Base-by-base conservation (phyloP, 2,329 filamentous ascomycete genomes). In the Gyromitra esculenta region DNA sequence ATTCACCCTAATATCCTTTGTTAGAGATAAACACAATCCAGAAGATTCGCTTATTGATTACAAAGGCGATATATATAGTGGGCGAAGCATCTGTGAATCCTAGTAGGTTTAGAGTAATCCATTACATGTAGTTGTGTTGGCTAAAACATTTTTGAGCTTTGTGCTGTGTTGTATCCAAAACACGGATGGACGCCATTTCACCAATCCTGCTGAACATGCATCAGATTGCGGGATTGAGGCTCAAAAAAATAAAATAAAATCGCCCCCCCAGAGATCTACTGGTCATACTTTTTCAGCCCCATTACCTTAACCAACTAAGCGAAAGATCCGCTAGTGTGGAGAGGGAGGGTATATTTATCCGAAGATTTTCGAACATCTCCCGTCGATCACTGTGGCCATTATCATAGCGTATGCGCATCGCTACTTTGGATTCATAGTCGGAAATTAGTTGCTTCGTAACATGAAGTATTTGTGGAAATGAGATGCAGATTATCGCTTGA, bases 171-270 rank as follows among this genome's bases (percentile, higher is more conserved):
- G 9, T 66, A 54, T 65, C 41, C 37, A 65, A 65, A 65, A 65
- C 43, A 50, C 15, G 15, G 25, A 9, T 18, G 21, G 5, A 35
- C 21, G 37, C n/a, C 45, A 57, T 67, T 56, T 57, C 48, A 54
- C 35, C 31, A 67, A 4, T n/a, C 7, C 31, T 21, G 37, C 35
- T 66, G 18, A n/a, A 15, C 35, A 67, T 67, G 50, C 37, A 50
- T 60, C 25, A 60, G 56, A 45, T 73, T 67, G 48, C 9, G 71
- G 62, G 15, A 69, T 74, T 43, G 71, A 74, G 71, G 71, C 71
- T 74, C 56, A 69, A 74, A 73, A 67, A 41, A 59, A 56, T 21
- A 50, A 43, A 45, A 11, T 13, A 45, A 68, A 35, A 48, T 37
- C 0, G 25, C 2, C 25, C 69, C 25, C 69, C 60, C 60, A 48